These are phyloP conservation scores for Pythium brachiatum DNA, from an alignment of 352 stramenopile species.

Conservation along the genomic window DNA sequence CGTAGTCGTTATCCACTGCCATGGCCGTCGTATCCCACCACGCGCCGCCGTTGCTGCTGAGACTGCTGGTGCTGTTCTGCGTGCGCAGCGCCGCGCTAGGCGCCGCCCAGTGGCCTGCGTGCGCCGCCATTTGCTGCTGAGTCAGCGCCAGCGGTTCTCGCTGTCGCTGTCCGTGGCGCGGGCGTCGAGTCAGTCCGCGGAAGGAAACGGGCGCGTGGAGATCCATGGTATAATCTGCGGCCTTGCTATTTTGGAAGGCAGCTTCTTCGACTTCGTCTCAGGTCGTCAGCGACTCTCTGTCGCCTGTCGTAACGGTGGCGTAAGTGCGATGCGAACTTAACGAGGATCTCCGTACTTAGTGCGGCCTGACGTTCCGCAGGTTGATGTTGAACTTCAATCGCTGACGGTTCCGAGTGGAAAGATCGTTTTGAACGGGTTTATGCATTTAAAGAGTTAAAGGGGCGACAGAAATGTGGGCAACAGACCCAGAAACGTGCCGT, in stretches of 20 bases:
- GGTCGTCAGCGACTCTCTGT: background rate
- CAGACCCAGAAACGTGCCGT: slow-evolving; percentile 9
- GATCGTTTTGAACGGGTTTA: background rate
- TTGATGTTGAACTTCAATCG: slow-evolving; percentile 27
- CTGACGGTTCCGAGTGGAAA: slow-evolving; percentile 1
- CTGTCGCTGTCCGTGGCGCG: background rate
- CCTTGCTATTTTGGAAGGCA: slow-evolving; percentile 2
- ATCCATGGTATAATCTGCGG: background rate
- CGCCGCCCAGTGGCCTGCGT: background rate
- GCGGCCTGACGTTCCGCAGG: background rate
- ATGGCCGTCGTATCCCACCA: slow-evolving; percentile 1
- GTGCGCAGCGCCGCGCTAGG: background rate
- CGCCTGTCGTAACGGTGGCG: background rate
- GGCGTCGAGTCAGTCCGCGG: background rate
- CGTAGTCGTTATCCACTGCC: background rate
- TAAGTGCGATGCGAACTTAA: slow-evolving; percentile 5
- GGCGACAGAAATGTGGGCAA: too few species aligned
- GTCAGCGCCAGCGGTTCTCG: background rate
- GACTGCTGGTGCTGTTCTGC: background rate
- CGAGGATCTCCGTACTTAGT: background rate
- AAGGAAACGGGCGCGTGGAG: background rate
- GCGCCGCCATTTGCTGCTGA: background rate
- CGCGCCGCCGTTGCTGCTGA: background rate
- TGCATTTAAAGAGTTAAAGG: slow-evolving; percentile 7
- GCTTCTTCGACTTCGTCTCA: background rate